Evolutionary conservation across 164 flowering plant species (phyloP), one percentile per base, ranked within the genome.

Genomic region (Nelumbo lutea): DNA sequence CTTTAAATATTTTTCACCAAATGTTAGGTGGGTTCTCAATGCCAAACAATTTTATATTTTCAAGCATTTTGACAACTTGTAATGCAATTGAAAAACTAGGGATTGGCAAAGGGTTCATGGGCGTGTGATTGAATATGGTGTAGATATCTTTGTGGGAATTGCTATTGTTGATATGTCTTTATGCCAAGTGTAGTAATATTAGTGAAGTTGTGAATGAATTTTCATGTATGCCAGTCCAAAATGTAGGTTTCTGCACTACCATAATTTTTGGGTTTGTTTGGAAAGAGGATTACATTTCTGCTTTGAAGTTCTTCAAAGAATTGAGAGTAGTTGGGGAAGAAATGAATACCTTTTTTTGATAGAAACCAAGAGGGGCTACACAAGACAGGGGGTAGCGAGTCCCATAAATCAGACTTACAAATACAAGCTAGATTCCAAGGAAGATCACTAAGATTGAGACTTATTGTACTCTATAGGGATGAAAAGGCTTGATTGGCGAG

Each of bases 31-130:
- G 61, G 59, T 55, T 27, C 69, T 58, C 77, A 13, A n/a, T 70
- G 71, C 96, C 93, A 2, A 86, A 81, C 76, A 77, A 80, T 70
- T 84, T 73, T 71, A 87, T 96, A 1, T 79, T 83, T 74, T 78
- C 96, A 0, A 86, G 91, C 70, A 68, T 81, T 72, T 81, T 88
- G 66, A 75, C 82, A 13, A 91, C 98, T 57, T 88, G 96, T 76
- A 69, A 83, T 66, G 75, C 83, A 41, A 77, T 84, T 68, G 79
- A 75, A 67, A 87, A 85, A 48, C 72, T 86, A 70, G 27, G 27
- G 27, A 27, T 27, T 27, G 27, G 27, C 27, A 27, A 27, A 27
- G 27, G 27, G 27, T 27, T 79, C 76, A 27, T 78, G 58, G 98
- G 96, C 10, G 86, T 71, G 82, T 74, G 57, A 46, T 70, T 87